These are phyloP conservation scores for Fraxinus pennsylvanica DNA, from an alignment of 257 asterid genomes.

Conservation along the genomic window DNA sequence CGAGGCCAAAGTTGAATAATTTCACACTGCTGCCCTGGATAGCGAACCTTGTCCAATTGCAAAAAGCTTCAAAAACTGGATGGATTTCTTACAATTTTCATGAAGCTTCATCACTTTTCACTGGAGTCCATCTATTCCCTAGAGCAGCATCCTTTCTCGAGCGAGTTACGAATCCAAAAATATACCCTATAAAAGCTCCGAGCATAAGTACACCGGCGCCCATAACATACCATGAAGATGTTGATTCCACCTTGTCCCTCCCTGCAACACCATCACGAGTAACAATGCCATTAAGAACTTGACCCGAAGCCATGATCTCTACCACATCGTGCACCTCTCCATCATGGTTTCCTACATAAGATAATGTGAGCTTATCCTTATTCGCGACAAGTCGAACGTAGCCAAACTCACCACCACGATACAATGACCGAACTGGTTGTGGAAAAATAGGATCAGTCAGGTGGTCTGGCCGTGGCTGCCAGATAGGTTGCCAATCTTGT, in stretches of 20 bases:
- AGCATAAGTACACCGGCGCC: slow-evolving; percentile 33
- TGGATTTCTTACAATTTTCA: background rate
- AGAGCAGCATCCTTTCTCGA: slow-evolving; percentile 19
- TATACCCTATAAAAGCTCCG: slow-evolving; percentile 46
- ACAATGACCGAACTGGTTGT: slow-evolving; percentile 45
- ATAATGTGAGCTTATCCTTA: slow-evolving; percentile 42
- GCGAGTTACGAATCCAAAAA: slow-evolving; percentile 33
- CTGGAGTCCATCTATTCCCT: slow-evolving; percentile 36
- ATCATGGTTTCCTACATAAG: slow-evolving; percentile 57
- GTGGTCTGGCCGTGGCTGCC: slow-evolving; percentile 49
- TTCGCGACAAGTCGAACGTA: slow-evolving; percentile 49
- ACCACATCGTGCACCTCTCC: slow-evolving; percentile 53
- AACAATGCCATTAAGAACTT: slow-evolving; percentile 35
- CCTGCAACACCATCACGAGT: background rate
- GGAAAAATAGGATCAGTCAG: slow-evolving; percentile 45
- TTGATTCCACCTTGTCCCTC: background rate
- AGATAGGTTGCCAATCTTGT: slow-evolving; percentile 57
- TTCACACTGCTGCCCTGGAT: background rate
- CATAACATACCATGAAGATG: slow-evolving; percentile 32
- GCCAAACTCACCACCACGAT: slow-evolving; percentile 52
- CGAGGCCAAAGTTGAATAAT: background rate
- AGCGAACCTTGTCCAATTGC: background rate
- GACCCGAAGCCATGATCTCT: slow-evolving; percentile 51
- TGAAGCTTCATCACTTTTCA: slow-evolving; percentile 29
- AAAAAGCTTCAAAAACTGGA: background rate